Conservation (phyloP, 768 basidiomycete species). For the Sistotremastrum suecicum region DNA sequence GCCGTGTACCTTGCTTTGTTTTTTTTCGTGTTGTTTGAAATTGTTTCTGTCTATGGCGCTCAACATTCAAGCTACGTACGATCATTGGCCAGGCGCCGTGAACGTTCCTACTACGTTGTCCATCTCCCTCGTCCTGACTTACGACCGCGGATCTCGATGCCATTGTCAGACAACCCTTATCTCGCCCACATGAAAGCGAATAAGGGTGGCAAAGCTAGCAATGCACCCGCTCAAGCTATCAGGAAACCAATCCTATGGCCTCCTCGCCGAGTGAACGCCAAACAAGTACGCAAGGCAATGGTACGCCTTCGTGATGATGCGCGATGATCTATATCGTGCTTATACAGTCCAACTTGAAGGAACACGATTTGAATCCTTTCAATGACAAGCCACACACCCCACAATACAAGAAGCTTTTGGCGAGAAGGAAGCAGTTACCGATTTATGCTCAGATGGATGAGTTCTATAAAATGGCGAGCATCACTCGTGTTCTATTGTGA, state of each 20-base stretch:
- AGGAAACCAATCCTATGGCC: constrained; percentile 57
- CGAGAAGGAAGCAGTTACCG: constrained; percentile 74
- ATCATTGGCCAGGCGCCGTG: too few species aligned
- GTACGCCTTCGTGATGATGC: constrained; percentile 25
- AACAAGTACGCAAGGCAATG: constrained; percentile 56
- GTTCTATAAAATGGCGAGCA: constrained; percentile 73
- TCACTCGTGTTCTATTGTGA: too few species aligned
- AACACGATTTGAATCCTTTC: constrained; percentile 77
- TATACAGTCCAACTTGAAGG: constrained; percentile 25
- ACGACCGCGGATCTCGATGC: too few species aligned
- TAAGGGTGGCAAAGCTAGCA: constrained; percentile 15
- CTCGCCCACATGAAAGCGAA: constrained; percentile 28
- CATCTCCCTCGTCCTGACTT: too few species aligned
- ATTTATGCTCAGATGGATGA: constrained; percentile 89
- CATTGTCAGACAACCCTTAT: constrained; percentile 34
- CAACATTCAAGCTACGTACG: too few species aligned
- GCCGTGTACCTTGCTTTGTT: too few species aligned
- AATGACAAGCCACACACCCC: constrained; percentile 63
- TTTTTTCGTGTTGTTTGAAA: too few species aligned
- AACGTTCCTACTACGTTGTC: too few species aligned
- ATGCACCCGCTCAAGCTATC: constrained; percentile 7
- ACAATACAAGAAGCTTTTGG: constrained; percentile 78
- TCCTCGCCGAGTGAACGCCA: constrained; percentile 52
- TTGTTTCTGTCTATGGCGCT: too few species aligned
- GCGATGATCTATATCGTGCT: too few species aligned